Conservation (phyloP, 345 rosid genomes). For the Populus nigra region DNA sequence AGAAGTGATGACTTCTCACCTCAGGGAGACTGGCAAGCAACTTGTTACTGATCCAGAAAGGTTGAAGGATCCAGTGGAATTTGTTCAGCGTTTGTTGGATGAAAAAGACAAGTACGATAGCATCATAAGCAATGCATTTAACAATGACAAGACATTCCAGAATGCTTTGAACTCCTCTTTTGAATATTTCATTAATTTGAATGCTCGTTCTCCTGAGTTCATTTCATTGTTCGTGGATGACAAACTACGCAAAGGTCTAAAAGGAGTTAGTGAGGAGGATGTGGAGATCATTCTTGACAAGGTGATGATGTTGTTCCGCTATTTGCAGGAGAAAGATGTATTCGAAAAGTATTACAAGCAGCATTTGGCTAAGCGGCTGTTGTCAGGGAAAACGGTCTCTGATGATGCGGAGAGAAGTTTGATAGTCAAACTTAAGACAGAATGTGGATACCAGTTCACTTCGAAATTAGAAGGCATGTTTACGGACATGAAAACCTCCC, state of each 20-base stretch:
- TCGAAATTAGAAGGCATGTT: constrained; percentile 98
- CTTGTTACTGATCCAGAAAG: constrained; percentile 90
- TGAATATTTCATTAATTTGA: constrained; percentile 87
- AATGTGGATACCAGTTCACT: constrained; percentile 97
- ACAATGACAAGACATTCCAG: constrained; percentile 89
- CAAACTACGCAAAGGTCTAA: constrained; percentile 86
- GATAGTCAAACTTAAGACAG: constrained; percentile 93
- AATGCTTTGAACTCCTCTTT: constrained; percentile 92
- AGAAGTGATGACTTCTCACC: constrained; percentile 89
- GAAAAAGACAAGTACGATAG: constrained; percentile 83
- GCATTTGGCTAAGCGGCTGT: constrained; percentile 92
- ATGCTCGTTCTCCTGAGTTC: constrained; percentile 91
- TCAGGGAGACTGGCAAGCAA: constrained; percentile 91
- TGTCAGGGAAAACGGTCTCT: constrained; percentile 87
- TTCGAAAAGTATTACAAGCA: constrained; percentile 97
- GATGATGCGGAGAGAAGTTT: constrained; percentile 97
- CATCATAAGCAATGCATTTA: constrained; percentile 66
- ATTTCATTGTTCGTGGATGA: constrained; percentile 94
- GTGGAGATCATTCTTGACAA: constrained; percentile 91
- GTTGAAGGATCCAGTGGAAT: constrained; percentile 91
- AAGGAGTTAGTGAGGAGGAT: constrained; percentile 87
- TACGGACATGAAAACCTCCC: constrained; percentile 98
- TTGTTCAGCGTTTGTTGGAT: constrained; percentile 90
- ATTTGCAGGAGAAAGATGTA: constrained; percentile 96
- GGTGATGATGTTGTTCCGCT: constrained; percentile 99